phyloP scores from a whole-genome alignment of 1,284 basidiomycete genomes.

The Sutorius eximius region DNA sequence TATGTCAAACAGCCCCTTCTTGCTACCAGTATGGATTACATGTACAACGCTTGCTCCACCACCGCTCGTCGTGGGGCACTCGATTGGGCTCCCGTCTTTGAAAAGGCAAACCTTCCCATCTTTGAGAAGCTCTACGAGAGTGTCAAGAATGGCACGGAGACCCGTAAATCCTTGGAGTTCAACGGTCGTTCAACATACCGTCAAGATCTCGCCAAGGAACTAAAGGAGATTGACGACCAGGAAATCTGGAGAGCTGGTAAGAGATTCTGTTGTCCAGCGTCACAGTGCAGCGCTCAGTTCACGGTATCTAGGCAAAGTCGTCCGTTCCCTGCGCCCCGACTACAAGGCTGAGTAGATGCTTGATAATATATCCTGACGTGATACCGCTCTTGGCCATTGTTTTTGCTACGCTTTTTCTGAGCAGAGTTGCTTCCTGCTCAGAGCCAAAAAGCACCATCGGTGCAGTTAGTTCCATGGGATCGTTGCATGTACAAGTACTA shows the following conservation, averaged over 20 bases:
- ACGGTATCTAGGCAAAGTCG: slow-evolving; percentile 58
- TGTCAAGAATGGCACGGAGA: slow-evolving; percentile 94
- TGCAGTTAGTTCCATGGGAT: slow-evolving; percentile 20
- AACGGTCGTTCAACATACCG: slow-evolving; percentile 93
- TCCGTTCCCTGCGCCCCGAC: slow-evolving; percentile 77
- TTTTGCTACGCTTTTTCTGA: slow-evolving; percentile 9
- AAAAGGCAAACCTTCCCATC: slow-evolving; percentile 89
- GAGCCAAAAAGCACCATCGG: slow-evolving; percentile 29
- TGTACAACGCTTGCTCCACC: slow-evolving; percentile 99
- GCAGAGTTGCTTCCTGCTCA: slow-evolving; percentile 10
- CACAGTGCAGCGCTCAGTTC: slow-evolving; percentile 6
- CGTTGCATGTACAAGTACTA: slow-evolving; percentile 20
- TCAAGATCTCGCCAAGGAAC: slow-evolving; percentile 90
- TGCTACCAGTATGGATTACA: slow-evolving; percentile 92
- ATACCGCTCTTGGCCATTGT: slow-evolving; percentile 11
- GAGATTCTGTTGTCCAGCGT: slow-evolving; percentile 18
- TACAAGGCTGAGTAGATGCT: slow-evolving; percentile 57
- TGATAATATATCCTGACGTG: not conserved
- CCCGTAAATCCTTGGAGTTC: slow-evolving; percentile 95
- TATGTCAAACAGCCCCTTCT: not conserved
- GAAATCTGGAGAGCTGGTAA: slow-evolving; percentile 97
- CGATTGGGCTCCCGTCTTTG: slow-evolving; percentile 99
- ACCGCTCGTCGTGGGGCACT: slow-evolving; percentile 98
- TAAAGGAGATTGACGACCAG: slow-evolving; percentile 93
- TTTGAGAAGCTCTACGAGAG: slow-evolving; percentile 96